These are phyloP conservation scores for Metschnikowia anglica DNA, from an alignment of 805 yeast genomes.

Conservation along the genomic window DNA sequence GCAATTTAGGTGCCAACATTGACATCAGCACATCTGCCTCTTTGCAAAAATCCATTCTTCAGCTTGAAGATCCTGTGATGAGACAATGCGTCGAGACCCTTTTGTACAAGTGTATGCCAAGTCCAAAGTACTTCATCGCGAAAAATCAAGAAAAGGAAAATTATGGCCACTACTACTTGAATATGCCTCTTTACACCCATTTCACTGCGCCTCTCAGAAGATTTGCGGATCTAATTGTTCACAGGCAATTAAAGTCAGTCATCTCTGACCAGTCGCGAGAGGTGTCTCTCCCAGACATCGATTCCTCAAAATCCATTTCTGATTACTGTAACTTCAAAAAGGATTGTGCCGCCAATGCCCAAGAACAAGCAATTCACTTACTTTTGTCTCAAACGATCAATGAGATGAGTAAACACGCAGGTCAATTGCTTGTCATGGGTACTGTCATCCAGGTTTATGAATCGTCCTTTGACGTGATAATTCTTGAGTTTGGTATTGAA, in stretches of 20 bases:
- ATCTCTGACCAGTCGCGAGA: conserved; percentile 44
- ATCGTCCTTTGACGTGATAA: conserved; percentile 88
- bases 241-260: conserved; percentile 79
- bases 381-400: conserved; percentile 80
- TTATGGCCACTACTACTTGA: conserved; percentile 76
- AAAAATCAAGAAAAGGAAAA: conserved; percentile 81
- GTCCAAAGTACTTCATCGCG: conserved; percentile 86
- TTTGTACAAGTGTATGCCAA: conserved; percentile 74
- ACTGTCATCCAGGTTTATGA: conserved; percentile 91
- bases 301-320: conserved; percentile 73
- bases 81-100: conserved; percentile 78
- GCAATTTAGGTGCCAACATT: conserved; percentile 61
- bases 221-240: conserved; percentile 89
- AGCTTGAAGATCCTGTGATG: conserved; percentile 57
- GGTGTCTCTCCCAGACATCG: conserved; percentile 46
- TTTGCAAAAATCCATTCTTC: conserved; percentile 67
- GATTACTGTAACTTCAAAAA: conserved; percentile 95
- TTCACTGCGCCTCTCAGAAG: conserved; percentile 91
- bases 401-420: conserved; percentile 67
- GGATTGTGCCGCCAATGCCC: conserved; percentile 90
- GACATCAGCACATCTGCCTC: conserved; percentile 75
- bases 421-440: conserved; percentile 82
- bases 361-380: conserved; percentile 91
- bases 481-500: conserved; percentile 93
- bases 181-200: conserved; percentile 85